These are phyloP conservation scores for Otatea glauca DNA, from an alignment of 176 grass and related monocot species.

Conservation along the genomic window DNA sequence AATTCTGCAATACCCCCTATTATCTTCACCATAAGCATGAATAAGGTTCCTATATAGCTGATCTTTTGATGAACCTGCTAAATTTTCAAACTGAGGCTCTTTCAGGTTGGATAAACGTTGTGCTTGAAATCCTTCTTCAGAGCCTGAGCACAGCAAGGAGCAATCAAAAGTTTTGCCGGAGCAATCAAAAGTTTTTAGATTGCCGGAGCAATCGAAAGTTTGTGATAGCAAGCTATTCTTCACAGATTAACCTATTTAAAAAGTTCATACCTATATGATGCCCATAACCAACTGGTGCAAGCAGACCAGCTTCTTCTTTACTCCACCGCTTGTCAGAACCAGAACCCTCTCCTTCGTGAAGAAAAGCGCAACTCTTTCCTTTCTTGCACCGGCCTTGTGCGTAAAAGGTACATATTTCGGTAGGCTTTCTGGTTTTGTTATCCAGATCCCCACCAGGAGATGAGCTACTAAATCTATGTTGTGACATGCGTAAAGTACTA, in stretches of 20 bases:
- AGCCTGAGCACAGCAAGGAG: slow-evolving; percentile 53
- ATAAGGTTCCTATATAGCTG: slow-evolving; percentile 47
- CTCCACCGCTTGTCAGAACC: slow-evolving; percentile 30
- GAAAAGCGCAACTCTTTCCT: slow-evolving; percentile 57
- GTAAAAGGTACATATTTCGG: slow-evolving; percentile 53
- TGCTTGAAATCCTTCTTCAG: slow-evolving; percentile 42
- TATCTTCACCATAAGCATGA: slow-evolving; percentile 56
- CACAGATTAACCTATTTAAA: slow-evolving; percentile 25
- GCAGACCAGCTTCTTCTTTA: slow-evolving; percentile 38
- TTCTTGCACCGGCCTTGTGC: slow-evolving; percentile 57
- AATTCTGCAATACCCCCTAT: slow-evolving; percentile 20
- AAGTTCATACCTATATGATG: slow-evolving; percentile 48
- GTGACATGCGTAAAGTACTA: slow-evolving; percentile 19
- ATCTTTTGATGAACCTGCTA: slow-evolving; percentile 28
- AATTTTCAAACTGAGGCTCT: slow-evolving; percentile 35
- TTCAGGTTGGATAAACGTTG: slow-evolving; percentile 32
- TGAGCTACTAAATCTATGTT: slow-evolving; percentile 50
- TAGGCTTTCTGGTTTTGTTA: slow-evolving; percentile 36
- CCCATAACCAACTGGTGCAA: slow-evolving; percentile 43
- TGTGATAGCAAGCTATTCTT: slow-evolving; percentile 28
- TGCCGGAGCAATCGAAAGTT: slow-evolving; percentile 38
- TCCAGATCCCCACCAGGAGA: slow-evolving; percentile 46
- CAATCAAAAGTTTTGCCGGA: slow-evolving; percentile 10
- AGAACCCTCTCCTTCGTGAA: slow-evolving; percentile 53
- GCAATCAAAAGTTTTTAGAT: slow-evolving; percentile 44